Evolutionary conservation across 1,139 yeast species (phyloP).

Genomic region (Yamadazyma blattariae): DNA sequence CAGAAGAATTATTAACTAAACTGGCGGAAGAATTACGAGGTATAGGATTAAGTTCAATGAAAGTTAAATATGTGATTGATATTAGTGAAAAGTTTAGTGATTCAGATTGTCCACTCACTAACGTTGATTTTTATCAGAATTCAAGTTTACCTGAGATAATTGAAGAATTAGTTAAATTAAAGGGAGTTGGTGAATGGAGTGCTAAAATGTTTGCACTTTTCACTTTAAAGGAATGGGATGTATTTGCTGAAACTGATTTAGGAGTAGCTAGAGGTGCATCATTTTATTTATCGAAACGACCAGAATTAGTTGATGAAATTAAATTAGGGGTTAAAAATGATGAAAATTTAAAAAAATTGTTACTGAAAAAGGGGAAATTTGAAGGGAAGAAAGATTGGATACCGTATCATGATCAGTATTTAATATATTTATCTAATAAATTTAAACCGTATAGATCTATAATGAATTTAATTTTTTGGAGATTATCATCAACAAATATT

Average conservation of each 20-base stretch:
- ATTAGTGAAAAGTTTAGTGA: slow-evolving; percentile 57
- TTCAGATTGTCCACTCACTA: slow-evolving; percentile 34
- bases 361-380: slow-evolving; percentile 38
- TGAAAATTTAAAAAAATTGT: slow-evolving; percentile 26
- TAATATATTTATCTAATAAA: slow-evolving; percentile 51
- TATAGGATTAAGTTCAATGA: slow-evolving; percentile 72
- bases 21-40: slow-evolving; percentile 48
- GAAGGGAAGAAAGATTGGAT: slow-evolving; percentile 52
- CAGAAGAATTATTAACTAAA: slow-evolving; percentile 42
- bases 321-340: slow-evolving; percentile 28
- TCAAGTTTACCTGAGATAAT: slow-evolving; percentile 47
- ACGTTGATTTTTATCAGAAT: slow-evolving; percentile 33
- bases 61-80: slow-evolving; percentile 61
- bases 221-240: slow-evolving; percentile 61
- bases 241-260: slow-evolving; percentile 76
- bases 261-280: slow-evolving; percentile 85
- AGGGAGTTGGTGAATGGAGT: slow-evolving; percentile 90
- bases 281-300: slow-evolving; percentile 55
- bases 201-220: slow-evolving; percentile 84
- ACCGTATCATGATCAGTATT: slow-evolving; percentile 59
- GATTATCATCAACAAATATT: slow-evolving; percentile 57
- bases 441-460: slow-evolving; percentile 69
- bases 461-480: slow-evolving; percentile 75
- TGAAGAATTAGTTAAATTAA: slow-evolving; percentile 53
- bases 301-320: slow-evolving; percentile 44